Percentiles rank a stretch among this genome's conserved stretches.
phyloP scores from a whole-genome alignment of 148 eudicot genomes.

The Amaranthus palmeri region DNA sequence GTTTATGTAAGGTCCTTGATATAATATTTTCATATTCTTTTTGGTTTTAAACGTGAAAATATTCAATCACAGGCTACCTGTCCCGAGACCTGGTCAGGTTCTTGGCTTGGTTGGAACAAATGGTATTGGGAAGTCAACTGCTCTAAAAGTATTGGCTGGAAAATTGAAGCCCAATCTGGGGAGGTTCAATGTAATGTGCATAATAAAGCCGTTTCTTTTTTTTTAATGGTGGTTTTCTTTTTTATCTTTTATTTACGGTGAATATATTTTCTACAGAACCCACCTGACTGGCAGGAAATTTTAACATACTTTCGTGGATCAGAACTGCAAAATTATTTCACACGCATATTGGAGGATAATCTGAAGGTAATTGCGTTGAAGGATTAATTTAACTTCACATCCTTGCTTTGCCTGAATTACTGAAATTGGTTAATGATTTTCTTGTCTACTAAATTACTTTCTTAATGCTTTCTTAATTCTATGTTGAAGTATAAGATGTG shows the following conservation, averaged over 20 bases:
- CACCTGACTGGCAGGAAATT: constrained; percentile 93
- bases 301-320: constrained; percentile 84
- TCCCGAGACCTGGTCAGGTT: constrained; percentile 98
- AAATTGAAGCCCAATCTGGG: constrained; percentile 92
- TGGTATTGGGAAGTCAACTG: constrained; percentile 97
- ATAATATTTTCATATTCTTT: background rate
- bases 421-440: background rate
- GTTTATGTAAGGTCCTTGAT: constrained; percentile 3
- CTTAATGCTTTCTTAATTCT: too few relatives aligned
- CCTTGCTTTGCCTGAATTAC: background rate
- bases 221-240: background rate
- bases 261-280: constrained; percentile 50
- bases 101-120: constrained; percentile 98
- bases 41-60: constrained; percentile 12
- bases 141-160: constrained; percentile 96
- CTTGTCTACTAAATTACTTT: too few relatives aligned
- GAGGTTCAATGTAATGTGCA: constrained; percentile 58
- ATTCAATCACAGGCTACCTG: constrained; percentile 63
- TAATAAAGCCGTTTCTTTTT: background rate
- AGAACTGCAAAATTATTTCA: constrained; percentile 81
- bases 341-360: constrained; percentile 85
- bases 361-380: constrained; percentile 45
- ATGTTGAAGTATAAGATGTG: too few relatives aligned
- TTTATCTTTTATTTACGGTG: constrained; percentile 3
- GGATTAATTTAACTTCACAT: background rate